phyloP scores from a whole-genome alignment of 495 filamentous ascomycete genomes.

The Penicillium steckii region DNA sequence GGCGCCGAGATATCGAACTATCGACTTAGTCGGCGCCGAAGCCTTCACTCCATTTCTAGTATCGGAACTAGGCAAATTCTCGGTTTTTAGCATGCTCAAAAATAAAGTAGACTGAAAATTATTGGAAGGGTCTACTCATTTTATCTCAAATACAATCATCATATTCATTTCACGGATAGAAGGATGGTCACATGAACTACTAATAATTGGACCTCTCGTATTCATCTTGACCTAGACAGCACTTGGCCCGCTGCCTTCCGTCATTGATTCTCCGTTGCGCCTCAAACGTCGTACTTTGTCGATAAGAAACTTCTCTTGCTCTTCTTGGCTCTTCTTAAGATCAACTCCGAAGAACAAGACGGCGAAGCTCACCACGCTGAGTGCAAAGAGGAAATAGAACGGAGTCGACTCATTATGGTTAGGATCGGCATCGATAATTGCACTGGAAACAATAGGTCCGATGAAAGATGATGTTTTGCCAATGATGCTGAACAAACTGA shows the following conservation, averaged over 20 bases:
- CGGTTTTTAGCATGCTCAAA: no score
- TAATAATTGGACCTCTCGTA: no score
- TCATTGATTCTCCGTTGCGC: constrained; percentile 3
- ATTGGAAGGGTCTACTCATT: no score
- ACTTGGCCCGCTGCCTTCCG: neutral
- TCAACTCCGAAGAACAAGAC: constrained; percentile 54
- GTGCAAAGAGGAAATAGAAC: constrained; percentile 62
- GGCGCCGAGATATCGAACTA: neutral
- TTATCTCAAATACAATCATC: no score
- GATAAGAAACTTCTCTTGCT: constrained; percentile 44
- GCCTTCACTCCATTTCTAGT: neutral
- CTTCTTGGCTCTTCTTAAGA: constrained; percentile 55
- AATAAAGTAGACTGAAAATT: no score
- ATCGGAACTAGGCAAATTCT: no score
- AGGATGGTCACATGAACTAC: no score
- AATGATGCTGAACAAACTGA: constrained; percentile 64
- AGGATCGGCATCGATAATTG: constrained; percentile 62
- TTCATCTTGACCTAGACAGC: neutral
- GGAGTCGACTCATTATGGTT: constrained; percentile 53
- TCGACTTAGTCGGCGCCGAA: neutral
- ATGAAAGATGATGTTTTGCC: constrained; percentile 65
- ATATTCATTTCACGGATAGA: no score
- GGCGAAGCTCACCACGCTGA: constrained; percentile 54
- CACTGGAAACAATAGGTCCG: constrained; percentile 60
- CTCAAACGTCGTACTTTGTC: constrained; percentile 19